These are phyloP conservation scores for Plasmodium fragile DNA, from an alignment of 169 alveolate genomes.

Conservation along the genomic window DNA sequence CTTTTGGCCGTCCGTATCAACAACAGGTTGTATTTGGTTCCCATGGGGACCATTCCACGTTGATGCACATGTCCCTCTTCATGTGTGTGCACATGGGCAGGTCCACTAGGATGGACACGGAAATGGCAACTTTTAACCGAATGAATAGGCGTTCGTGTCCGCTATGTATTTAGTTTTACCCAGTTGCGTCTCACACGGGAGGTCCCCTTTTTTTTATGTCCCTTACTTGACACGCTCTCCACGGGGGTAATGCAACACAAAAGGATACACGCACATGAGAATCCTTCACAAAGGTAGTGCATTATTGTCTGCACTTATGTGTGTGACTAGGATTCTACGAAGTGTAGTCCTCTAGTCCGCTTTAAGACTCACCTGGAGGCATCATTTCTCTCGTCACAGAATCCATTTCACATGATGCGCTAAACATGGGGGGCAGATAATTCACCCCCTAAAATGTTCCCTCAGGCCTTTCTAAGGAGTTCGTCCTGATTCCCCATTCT, in stretches of 20 bases:
- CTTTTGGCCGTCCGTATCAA: neutral
- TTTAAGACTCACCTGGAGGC: neutral
- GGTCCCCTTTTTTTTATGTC: neutral
- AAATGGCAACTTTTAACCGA: neutral
- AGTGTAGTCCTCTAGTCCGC: neutral
- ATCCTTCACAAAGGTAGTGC: neutral
- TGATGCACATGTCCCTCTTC: neutral
- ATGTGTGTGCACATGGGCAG: neutral
- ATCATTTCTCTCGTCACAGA: neutral
- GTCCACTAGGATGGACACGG: neutral
- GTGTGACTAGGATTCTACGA: neutral
- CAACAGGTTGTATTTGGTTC: neutral
- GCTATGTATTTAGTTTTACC: neutral
- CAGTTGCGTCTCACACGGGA: neutral
- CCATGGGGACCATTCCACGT: neutral
- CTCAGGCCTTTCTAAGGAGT: neutral
- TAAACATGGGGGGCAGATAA: neutral
- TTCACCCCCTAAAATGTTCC: neutral
- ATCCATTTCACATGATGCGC: neutral
- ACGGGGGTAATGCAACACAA: neutral
- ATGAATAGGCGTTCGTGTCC: neutral
- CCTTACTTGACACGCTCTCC: neutral
- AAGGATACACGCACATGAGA: neutral
- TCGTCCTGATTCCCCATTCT: neutral
- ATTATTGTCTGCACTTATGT: neutral